Conservation (phyloP, 805 yeast genomes). For the Saccharomycopsis vini region DNA sequence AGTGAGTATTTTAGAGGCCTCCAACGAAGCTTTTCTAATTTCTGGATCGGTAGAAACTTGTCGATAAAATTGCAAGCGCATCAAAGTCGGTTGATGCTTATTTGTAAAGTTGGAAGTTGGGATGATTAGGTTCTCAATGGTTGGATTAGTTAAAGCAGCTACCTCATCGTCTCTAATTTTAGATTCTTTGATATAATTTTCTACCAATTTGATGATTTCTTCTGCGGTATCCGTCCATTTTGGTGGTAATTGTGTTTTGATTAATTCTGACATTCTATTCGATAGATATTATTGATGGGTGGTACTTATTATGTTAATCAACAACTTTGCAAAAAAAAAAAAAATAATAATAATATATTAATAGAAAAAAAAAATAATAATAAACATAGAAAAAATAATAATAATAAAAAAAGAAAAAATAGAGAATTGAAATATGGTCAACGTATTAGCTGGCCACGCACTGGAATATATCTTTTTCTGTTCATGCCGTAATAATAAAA, state of each 20-base stretch:
- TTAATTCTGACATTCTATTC: too few species aligned
- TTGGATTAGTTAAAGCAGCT: constrained; percentile 40
- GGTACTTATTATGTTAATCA: too few species aligned
- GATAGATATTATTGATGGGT: too few species aligned
- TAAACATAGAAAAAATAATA: too few species aligned
- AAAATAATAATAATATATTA: too few species aligned
- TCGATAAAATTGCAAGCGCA: constrained; percentile 59
- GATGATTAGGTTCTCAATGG: constrained; percentile 46
- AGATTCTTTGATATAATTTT: constrained; percentile 35
- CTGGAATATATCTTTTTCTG: too few species aligned
- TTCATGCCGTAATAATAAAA: too few species aligned
- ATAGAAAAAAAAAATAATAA: too few species aligned
- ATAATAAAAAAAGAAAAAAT: too few species aligned
- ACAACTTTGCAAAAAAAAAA: too few species aligned
- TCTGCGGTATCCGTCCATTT: constrained; percentile 53
- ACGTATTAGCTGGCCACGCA: too few species aligned
- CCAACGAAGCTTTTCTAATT: constrained; percentile 20
- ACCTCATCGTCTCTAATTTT: constrained; percentile 42
- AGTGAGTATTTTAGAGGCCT: constrained; percentile 41
- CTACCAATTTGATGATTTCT: constrained; percentile 34
- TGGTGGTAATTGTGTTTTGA: constrained; percentile 38
- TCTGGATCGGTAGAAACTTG: constrained; percentile 48
- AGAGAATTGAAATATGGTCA: too few species aligned
- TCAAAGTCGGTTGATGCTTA: constrained; percentile 32
- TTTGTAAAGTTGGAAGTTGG: constrained; percentile 48